phyloP scores from a whole-genome alignment of 768 basidiomycete genomes.

The Mycena haematopus region DNA sequence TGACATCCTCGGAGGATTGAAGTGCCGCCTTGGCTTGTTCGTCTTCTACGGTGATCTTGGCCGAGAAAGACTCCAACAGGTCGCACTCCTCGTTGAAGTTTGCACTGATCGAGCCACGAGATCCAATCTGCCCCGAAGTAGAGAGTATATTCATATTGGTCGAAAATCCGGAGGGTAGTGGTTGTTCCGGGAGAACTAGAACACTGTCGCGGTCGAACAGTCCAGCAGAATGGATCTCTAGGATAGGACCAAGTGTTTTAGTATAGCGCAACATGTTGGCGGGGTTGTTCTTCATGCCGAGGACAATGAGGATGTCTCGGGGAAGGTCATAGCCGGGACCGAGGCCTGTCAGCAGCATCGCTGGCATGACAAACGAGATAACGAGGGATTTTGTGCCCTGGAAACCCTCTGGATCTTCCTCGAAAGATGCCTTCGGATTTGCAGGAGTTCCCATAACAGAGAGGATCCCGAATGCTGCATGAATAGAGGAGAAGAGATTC shows the following conservation, averaged over 20 bases:
- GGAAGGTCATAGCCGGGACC: conserved; percentile 15
- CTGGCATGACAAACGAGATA: conserved; percentile 21
- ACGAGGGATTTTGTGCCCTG: conserved; percentile 19
- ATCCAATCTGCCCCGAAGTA: conserved; percentile 30
- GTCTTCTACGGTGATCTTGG: conserved; percentile 31
- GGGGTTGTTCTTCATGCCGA: conserved; percentile 16
- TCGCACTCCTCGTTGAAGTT: conserved; percentile 37
- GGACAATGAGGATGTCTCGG: conserved; percentile 9
- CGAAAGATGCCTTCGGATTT: conserved; percentile 25
- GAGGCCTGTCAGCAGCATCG: conserved; percentile 9
- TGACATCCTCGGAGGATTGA: conserved; percentile 25
- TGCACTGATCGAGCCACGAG: conserved; percentile 23
- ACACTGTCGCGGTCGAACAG: conserved; percentile 13
- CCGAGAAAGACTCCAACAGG: conserved; percentile 28
- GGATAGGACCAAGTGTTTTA: conserved; percentile 2
- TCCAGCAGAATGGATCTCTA: conserved; percentile 12
- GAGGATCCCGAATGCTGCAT: conserved; percentile 25
- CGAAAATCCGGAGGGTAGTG: conserved; percentile 7
- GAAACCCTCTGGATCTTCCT: conserved; percentile 29
- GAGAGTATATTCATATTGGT: background rate
- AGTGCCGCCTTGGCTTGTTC: conserved; percentile 28
- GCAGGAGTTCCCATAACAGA: conserved; percentile 23
- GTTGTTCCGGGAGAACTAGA: conserved; percentile 17
- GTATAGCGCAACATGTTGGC: background rate
- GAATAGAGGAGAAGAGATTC: conserved; percentile 28